Conservation (phyloP, 2,329 filamentous ascomycete species). For the Aureobasidium uvarum region DNA sequence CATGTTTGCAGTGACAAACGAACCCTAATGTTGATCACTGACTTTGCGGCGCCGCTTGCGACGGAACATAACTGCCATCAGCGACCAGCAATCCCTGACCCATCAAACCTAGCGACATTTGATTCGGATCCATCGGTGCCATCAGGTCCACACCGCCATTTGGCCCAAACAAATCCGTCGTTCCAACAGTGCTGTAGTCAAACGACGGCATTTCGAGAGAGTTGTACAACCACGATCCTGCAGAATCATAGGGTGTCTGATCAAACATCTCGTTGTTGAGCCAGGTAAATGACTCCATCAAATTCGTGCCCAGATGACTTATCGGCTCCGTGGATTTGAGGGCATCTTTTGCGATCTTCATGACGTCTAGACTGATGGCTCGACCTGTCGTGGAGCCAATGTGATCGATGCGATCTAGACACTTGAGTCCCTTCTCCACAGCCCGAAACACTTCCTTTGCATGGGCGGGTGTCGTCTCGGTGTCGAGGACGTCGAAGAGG, state of each 20-base stretch:
- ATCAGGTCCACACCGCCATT: not conserved
- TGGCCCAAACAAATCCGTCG: not conserved
- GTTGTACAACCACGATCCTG: slow-evolving; percentile 22
- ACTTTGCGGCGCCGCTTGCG: not conserved
- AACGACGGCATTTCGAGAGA: slow-evolving; percentile 9
- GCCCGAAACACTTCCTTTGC: slow-evolving; percentile 18
- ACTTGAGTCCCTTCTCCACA: slow-evolving; percentile 20
- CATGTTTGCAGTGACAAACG: too few relatives aligned
- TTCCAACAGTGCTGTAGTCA: slow-evolving; percentile 11
- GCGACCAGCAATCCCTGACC: slow-evolving; percentile 13
- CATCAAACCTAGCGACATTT: slow-evolving; percentile 8
- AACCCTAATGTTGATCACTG: not conserved
- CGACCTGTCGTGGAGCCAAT: slow-evolving; percentile 24
- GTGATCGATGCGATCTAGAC: slow-evolving; percentile 18
- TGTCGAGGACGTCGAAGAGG: slow-evolving; percentile 24
- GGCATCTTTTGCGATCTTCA: slow-evolving; percentile 27
- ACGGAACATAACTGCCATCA: not conserved
- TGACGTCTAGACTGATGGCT: slow-evolving; percentile 27
- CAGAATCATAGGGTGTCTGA: slow-evolving; percentile 5
- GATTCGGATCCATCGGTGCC: not conserved
- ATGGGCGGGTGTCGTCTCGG: slow-evolving; percentile 20
- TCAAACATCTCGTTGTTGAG: slow-evolving; percentile 18
- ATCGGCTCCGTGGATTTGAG: slow-evolving; percentile 6
- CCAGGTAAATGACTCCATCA: slow-evolving; percentile 23
- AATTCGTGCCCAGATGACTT: slow-evolving; percentile 1